Evolutionary conservation across 768 basidiomycete genomes (phyloP).

Genomic region (Mycena kentingensis): DNA sequence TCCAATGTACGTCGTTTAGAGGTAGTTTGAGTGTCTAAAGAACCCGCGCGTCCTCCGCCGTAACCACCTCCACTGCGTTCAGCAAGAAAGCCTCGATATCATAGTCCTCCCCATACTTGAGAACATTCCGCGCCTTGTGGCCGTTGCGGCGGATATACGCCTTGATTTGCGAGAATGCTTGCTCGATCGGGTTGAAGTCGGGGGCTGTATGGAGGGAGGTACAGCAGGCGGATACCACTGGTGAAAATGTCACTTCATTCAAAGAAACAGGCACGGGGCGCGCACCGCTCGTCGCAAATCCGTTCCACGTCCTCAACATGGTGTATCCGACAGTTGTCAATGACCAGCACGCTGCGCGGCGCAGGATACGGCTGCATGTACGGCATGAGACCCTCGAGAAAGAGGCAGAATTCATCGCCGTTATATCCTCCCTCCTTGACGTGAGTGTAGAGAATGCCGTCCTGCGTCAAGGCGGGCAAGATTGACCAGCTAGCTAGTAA

Average conservation of each 20-base stretch:
- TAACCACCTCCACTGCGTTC: neutral
- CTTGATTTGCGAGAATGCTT: conserved; percentile 30
- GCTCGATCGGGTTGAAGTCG: conserved; percentile 33
- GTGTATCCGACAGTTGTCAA: conserved; percentile 31
- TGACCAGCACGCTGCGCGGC: conserved; percentile 23
- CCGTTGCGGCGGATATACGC: conserved; percentile 26
- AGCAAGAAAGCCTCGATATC: neutral
- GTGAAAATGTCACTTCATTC: neutral
- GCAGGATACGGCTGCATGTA: conserved; percentile 25
- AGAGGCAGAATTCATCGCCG: conserved; percentile 13
- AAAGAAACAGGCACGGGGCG: neutral
- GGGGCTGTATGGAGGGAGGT: conserved; percentile 34
- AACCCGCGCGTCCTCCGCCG: neutral
- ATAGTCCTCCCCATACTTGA: neutral
- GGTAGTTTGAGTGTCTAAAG: neutral
- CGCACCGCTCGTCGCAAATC: neutral
- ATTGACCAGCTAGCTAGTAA: conserved; percentile 8
- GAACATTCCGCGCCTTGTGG: neutral
- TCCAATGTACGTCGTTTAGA: too few species aligned
- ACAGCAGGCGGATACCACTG: conserved; percentile 23
- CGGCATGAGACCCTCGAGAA: neutral
- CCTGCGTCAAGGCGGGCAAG: conserved; percentile 7
- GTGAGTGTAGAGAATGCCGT: conserved; percentile 19
- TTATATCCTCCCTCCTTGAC: conserved; percentile 15
- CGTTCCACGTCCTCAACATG: conserved; percentile 14